These are phyloP conservation scores for Actinomucor elegans DNA, from an alignment of 371 early-diverging fungal genomes.

Conservation along the genomic window DNA sequence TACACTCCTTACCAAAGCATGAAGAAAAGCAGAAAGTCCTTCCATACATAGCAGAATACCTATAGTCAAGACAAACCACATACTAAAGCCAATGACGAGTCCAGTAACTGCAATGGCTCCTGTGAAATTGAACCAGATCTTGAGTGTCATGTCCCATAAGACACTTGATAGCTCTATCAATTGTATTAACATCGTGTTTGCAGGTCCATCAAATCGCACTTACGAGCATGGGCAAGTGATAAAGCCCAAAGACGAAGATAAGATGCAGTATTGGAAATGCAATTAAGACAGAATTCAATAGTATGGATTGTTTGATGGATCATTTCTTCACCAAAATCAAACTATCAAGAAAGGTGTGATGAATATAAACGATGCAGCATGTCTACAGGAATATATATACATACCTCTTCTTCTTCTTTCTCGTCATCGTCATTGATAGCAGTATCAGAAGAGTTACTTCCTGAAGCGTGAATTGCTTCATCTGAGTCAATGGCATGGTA, in stretches of 20 bases:
- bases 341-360: too few relatives aligned
- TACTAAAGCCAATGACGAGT: constrained; percentile 67
- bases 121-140: constrained; percentile 57
- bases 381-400: not conserved
- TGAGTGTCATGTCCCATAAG: constrained; percentile 94
- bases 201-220: too few relatives aligned
- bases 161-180: constrained; percentile 91
- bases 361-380: not conserved
- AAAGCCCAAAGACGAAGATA: constrained; percentile 99
- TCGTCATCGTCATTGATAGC: constrained; percentile 53
- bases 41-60: constrained; percentile 95
- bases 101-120: constrained; percentile 60
- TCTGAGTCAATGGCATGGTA: constrained; percentile 53
- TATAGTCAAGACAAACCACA: constrained; percentile 87
- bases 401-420: constrained; percentile 42
- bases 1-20: too few relatives aligned
- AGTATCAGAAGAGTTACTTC: constrained; percentile 17
- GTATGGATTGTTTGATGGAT: constrained; percentile 98
- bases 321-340: constrained; percentile 81
- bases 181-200: too few relatives aligned
- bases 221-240: constrained; percentile 97
- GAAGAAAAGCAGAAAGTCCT: constrained; percentile 97
- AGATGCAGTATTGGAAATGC: constrained; percentile 98
- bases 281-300: constrained; percentile 98
- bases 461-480: constrained; percentile 15